phyloP scores from a whole-genome alignment of 2,329 filamentous ascomycete genomes.

The Clarireedia hainanense region DNA sequence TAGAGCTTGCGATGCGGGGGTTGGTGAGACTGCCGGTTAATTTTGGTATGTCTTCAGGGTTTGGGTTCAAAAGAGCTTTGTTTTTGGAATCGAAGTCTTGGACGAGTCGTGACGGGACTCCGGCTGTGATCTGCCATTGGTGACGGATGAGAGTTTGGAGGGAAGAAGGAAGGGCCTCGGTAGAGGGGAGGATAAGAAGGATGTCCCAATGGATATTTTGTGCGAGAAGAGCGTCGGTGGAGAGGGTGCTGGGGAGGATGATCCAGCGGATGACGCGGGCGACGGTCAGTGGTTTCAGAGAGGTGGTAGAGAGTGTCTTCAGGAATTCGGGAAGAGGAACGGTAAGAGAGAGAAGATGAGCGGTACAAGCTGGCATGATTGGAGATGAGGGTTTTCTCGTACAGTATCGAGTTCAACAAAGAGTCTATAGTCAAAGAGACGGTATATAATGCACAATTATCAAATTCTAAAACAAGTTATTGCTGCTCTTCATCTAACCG shows the following conservation, averaged over 20 bases:
- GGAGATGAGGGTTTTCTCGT: background rate
- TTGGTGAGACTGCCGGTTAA: conserved; percentile 30
- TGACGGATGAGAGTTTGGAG: conserved; percentile 25
- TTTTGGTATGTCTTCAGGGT: conserved; percentile 28
- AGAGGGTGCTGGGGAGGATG: conserved; percentile 37
- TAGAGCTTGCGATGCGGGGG: conserved; percentile 28
- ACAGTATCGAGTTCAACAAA: background rate
- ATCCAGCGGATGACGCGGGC: conserved; percentile 41
- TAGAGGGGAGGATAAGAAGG: conserved; percentile 35
- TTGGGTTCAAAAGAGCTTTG: conserved; percentile 32
- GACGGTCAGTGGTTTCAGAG: conserved; percentile 34
- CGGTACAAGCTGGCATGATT: conserved; percentile 41
- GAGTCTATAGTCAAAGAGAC: background rate
- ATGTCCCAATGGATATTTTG: conserved; percentile 36
- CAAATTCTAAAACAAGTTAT: too few species aligned
- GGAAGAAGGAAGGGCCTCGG: conserved; percentile 23
- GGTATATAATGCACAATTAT: too few species aligned
- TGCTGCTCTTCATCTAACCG: background rate
- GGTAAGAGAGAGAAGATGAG: conserved; percentile 38
- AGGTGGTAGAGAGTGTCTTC: conserved; percentile 28
- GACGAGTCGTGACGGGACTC: conserved; percentile 37
- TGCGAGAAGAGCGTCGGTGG: conserved; percentile 33
- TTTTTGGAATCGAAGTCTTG: conserved; percentile 32
- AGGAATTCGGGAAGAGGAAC: conserved; percentile 34
- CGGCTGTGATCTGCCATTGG: conserved; percentile 33